A percentile compares a stretch with the other conserved stretches of the same genome.
Evolutionary conservation across 805 yeast genomes (phyloP).

Genomic region (Clavispora asparagi): DNA sequence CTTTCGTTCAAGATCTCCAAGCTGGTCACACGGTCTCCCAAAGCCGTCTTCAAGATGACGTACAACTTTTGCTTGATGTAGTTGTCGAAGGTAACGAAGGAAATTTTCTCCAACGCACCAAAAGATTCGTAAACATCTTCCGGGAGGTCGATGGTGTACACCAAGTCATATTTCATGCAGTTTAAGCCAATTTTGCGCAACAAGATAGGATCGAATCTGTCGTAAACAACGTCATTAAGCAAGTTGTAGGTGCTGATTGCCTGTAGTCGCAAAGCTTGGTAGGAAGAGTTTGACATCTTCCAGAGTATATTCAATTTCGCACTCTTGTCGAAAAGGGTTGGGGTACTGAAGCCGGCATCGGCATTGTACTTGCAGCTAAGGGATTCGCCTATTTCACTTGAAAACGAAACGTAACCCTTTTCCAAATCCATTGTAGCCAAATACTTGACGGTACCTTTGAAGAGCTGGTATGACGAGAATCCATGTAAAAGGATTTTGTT

Average conservation of each 20-base stretch:
- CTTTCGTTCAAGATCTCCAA: conserved; percentile 29
- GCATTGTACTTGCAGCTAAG: conserved; percentile 39
- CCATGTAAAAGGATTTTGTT: conserved; percentile 78
- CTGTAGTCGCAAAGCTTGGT: conserved; percentile 53
- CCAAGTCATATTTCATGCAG: conserved; percentile 61
- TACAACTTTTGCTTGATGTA: conserved; percentile 59
- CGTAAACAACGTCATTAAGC: conserved; percentile 74
- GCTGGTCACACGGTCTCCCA: conserved; percentile 45
- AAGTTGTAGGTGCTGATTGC: conserved; percentile 65
- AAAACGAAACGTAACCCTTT: conserved; percentile 63
- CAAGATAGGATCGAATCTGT: conserved; percentile 76
- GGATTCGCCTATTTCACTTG: conserved; percentile 47
- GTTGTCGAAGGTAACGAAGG: conserved; percentile 65
- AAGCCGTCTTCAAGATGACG: conserved; percentile 50
- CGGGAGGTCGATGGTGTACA: conserved; percentile 48
- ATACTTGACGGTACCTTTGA: conserved; percentile 81
- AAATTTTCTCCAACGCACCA: conserved; percentile 67
- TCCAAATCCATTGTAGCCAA: conserved; percentile 72
- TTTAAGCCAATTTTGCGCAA: conserved; percentile 52
- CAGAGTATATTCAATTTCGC: conserved; percentile 76
- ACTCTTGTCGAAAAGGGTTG: conserved; percentile 70
- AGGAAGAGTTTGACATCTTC: conserved; percentile 71
- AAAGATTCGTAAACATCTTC: conserved; percentile 42
- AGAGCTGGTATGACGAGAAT: conserved; percentile 87
- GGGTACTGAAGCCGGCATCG: conserved; percentile 61